Evolutionary conservation across 2,329 filamentous ascomycete genomes (phyloP), one percentile per base, ranked within the genome.

Genomic region (Fusarium torreyae): DNA sequence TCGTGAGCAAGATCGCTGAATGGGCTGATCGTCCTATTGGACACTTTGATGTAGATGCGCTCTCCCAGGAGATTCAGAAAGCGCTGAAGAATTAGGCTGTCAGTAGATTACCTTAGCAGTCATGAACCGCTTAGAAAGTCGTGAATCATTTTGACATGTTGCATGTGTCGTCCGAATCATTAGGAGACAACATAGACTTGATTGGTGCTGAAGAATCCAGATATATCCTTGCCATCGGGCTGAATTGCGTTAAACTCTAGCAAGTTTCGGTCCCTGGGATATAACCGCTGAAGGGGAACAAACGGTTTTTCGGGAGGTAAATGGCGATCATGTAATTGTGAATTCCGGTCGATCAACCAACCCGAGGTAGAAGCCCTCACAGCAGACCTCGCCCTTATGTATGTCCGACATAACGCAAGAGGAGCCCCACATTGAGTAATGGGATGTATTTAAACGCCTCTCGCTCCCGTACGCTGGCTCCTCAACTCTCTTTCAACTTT

Each of bases 1-100:
- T 18, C 31, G 24, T 65, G 20, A 44, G 11, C 5, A 49, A 33
- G 24, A 65, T 65, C 17, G 42, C 57, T 9, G 50, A 62, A 9
- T 65, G 62, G 62, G 62, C 62, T 17, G 62, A 24, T 51, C 57
- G 57, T 2, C 51, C 62, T 6, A 53, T 65, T 62, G 51, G 31
- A 9, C 4, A 18, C 28, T 65, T 65, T 31, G 62, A 65, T 34
- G 57, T 65, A 15, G 62, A 53, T 39, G 40, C 14, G 2, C 62
- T 62, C 26, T 65, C 62, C 31, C 45, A 13, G 10, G 49, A 64
- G 44, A 56, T 51, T 26, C 59, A 52, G 34, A 22, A 43, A 7
- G 36, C 59, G 2, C 8, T 63, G 11, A 63, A 38, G 42, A 46
- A 14, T 3, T 34, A 49, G 31, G 5, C 22, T 2, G 24, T 3